These are phyloP conservation scores for Ensete ventricosum DNA, from an alignment of 176 grass and related monocot species.

Conservation along the genomic window DNA sequence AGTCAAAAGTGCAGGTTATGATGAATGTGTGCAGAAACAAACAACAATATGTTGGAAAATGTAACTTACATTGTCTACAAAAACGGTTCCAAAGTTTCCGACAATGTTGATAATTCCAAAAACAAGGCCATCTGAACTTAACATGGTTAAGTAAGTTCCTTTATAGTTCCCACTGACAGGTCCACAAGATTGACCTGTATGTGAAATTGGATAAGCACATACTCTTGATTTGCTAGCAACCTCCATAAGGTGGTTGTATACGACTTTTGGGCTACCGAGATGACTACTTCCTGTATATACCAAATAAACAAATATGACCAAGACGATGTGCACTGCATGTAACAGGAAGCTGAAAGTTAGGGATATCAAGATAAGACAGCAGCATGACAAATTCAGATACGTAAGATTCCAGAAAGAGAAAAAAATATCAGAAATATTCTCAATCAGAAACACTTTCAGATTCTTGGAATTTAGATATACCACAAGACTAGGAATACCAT, in stretches of 20 bases:
- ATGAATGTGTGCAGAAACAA: not conserved
- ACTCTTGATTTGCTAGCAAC: conserved; percentile 34
- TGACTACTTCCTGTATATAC: conserved; percentile 48
- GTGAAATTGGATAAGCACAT: conserved; percentile 41
- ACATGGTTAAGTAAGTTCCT: conserved; percentile 72
- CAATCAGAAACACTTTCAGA: not conserved
- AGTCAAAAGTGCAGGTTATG: not conserved
- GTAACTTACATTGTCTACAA: conserved; percentile 59
- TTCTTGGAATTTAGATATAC: not conserved
- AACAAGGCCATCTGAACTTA: conserved; percentile 66
- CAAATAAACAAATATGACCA: conserved; percentile 64
- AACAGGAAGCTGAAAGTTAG: not conserved
- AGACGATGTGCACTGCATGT: conserved; percentile 41
- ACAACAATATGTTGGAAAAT: not conserved
- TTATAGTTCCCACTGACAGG: conserved; percentile 60
- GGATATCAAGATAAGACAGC: not conserved
- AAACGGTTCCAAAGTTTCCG: conserved; percentile 68
- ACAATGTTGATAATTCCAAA: conserved; percentile 79
- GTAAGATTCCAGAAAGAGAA: not conserved
- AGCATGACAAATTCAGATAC: not conserved
- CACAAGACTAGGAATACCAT: no score
- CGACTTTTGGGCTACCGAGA: conserved; percentile 47
- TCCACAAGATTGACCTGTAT: conserved; percentile 45
- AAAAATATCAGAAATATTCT: not conserved
- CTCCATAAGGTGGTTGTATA: conserved; percentile 44